Evolutionary conservation across 768 basidiomycete species (phyloP), one percentile per base, ranked within the genome.

Genomic region (Gloeostereum incarnatum): DNA sequence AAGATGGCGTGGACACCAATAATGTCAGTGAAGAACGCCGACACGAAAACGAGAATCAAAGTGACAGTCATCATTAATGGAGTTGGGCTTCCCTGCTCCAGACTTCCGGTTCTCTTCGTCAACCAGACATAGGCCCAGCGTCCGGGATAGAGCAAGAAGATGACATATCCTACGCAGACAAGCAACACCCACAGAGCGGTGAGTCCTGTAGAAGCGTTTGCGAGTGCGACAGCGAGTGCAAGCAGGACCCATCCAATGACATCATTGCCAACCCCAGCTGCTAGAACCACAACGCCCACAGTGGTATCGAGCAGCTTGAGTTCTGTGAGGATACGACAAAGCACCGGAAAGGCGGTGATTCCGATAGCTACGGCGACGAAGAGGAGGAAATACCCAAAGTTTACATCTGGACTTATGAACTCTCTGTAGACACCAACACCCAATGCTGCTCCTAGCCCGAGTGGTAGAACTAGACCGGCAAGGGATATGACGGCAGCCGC

Each of bases 11-110:
- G 76, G 23, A 84, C 73, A 22, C 84, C 89, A 43, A 92, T 90
- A 47, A 88, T 75, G 55, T 89, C 87, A 5, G 88, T 91, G 61
- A 83, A 82, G 60, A 88, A 91, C 0, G 84, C 84, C 2, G 78
- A 81, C 10, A 66, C 55, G 47, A 91, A 74, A 0, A 89, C 75
- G 24, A 90, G 52, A 21, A 89, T 46, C n/a, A 96, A 53, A 0
- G 78, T 85, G 7, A 88, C 43, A 1, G 81, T 80, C 82, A 92
- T 89, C 71, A 88, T 79, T 34, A 72, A 55, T 3, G 80, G 60
- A 0, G 81, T 81, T 0, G 90, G 90, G 2, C 74, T 62, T 1
- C 82, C 81, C 31, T 69, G 69, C 45, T 88, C 84, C 44, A 89
- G 57, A 50, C 79, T 76, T 1, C 87, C 87, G 0, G 78, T 79